Conservation (phyloP, 2,329 filamentous ascomycete species). For the Stachybotrys echinatus region DNA sequence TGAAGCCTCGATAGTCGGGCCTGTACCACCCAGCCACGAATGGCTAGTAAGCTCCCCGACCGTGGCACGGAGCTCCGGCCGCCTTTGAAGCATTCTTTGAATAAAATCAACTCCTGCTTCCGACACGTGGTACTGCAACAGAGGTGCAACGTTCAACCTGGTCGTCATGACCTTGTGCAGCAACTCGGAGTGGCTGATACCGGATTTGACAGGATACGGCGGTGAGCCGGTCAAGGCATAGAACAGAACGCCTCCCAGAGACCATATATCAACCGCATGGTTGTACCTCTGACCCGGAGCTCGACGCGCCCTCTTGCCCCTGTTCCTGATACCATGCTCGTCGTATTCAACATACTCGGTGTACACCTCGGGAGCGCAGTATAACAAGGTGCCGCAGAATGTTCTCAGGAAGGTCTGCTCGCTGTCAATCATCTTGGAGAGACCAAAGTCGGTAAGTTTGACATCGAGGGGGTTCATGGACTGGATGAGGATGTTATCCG, state of each 20-base stretch:
- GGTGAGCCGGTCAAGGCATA: conserved; percentile 74
- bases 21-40: conserved; percentile 58
- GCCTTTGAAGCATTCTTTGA: conserved; percentile 71
- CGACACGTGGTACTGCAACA: conserved; percentile 57
- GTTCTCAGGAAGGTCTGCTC: conserved; percentile 91
- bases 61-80: conserved; percentile 71
- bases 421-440: conserved; percentile 90
- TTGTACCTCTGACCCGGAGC: conserved; percentile 65
- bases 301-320: conserved; percentile 59
- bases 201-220: conserved; percentile 74
- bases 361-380: conserved; percentile 96
- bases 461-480: conserved; percentile 69
- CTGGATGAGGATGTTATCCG: conserved; percentile 89
- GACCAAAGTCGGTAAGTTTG: conserved; percentile 92
- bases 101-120: conserved; percentile 68
- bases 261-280: conserved; percentile 95
- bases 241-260: conserved; percentile 86
- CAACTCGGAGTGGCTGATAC: conserved; percentile 73
- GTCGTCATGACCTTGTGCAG: conserved; percentile 82
- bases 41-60: conserved; percentile 66
- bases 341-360: conserved; percentile 66
- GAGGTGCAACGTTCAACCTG: conserved; percentile 59
- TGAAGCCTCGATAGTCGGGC: conserved; percentile 23
- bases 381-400: conserved; percentile 92
- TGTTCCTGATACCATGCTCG: conserved; percentile 58